A percentile compares a stretch with the other conserved stretches of the same genome.
Conservation (phyloP, 306 rosid species). For the Vicia faba region DNA sequence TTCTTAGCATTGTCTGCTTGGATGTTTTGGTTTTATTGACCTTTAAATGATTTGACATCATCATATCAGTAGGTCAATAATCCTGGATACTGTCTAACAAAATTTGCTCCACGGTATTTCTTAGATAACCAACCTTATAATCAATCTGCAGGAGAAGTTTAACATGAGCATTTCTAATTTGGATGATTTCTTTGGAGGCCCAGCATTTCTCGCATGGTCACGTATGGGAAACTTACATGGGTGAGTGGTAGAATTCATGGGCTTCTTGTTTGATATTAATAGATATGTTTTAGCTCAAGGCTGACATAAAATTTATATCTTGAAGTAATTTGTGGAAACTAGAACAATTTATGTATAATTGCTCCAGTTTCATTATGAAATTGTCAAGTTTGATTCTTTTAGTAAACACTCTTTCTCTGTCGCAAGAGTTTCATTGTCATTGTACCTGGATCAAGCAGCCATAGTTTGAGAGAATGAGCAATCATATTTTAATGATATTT, state of each 20-base stretch:
- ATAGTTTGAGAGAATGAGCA: conserved; percentile 16
- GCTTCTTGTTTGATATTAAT: conserved; percentile 28
- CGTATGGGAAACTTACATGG: conserved; percentile 94
- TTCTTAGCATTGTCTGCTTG: conserved; percentile 6
- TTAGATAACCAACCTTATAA: conserved; percentile 29
- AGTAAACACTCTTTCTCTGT: conserved; percentile 13
- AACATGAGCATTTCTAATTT: conserved; percentile 66
- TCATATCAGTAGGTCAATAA: conserved; percentile 11
- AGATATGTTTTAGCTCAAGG: conserved; percentile 21
- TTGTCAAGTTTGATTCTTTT: conserved; percentile 20
- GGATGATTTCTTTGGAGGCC: conserved; percentile 93
- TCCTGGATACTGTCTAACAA: conserved; percentile 9
- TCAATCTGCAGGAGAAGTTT: conserved; percentile 63
- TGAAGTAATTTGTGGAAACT: conserved; percentile 19
- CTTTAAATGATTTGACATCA: conserved; percentile 20
- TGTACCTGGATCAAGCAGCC: not conserved
- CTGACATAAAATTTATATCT: conserved; percentile 7
- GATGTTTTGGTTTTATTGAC: conserved; percentile 6
- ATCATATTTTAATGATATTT: conserved; percentile 24
- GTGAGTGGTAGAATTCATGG: conserved; percentile 52
- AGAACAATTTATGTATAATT: conserved; percentile 24
- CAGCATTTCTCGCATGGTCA: conserved; percentile 95
- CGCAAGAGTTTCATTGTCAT: conserved; percentile 11
- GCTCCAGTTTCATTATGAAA: conserved; percentile 22
- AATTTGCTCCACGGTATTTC: conserved; percentile 19